Evolutionary conservation across 306 rosid species (phyloP).

Genomic region (barrel medic (Medicago truncatula)): DNA sequence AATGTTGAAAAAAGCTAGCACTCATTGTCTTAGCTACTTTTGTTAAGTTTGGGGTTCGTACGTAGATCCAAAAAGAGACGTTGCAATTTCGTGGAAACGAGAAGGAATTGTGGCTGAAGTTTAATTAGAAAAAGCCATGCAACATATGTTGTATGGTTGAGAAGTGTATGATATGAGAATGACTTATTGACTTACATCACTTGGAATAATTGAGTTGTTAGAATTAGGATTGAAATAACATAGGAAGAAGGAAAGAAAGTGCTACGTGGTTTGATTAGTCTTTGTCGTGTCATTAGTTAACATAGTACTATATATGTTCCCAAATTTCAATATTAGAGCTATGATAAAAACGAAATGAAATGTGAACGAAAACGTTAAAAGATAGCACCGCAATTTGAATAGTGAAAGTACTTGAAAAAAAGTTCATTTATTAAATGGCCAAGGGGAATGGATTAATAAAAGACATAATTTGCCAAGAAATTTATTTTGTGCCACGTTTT

Average conservation of each 20-base stretch:
- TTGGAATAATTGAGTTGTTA: neutral
- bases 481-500: neutral
- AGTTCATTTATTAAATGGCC: neutral
- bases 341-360: neutral
- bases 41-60: neutral
- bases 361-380: neutral
- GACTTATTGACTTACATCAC: neutral
- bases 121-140: neutral
- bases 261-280: neutral
- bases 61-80: neutral
- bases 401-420: neutral
- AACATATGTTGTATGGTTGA: neutral
- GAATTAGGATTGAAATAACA: neutral
- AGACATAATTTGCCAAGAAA: no score
- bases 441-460: neutral
- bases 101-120: constrained; percentile 24
- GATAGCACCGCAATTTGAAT: constrained; percentile 27
- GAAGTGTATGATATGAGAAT: neutral
- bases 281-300: neutral
- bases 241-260: constrained; percentile 20
- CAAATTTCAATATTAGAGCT: neutral
- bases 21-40: neutral
- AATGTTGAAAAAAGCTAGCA: neutral
- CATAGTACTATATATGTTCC: neutral
- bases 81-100: constrained; percentile 26